A percentile compares a stretch with the other conserved stretches of the same genome.
These are phyloP conservation scores for Alternaria solani DNA, from an alignment of 2,329 filamentous ascomycete genomes.

Conservation along the genomic window DNA sequence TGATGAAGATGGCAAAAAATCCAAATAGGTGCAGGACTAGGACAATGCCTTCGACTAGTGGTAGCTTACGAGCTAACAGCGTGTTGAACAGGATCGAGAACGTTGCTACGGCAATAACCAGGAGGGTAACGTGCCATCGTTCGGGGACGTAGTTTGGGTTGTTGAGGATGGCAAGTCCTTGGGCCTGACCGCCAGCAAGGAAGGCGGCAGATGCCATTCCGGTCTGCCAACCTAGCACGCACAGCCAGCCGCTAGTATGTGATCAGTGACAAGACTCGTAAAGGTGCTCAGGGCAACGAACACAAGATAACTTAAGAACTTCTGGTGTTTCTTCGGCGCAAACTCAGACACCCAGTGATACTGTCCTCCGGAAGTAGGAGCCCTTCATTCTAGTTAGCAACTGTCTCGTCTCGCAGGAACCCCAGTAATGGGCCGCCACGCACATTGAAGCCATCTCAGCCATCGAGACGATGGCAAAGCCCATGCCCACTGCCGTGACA, in stretches of 20 bases:
- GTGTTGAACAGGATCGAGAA: slow-evolving; percentile 56
- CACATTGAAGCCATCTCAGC: slow-evolving; percentile 42
- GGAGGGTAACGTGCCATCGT: slow-evolving; percentile 60
- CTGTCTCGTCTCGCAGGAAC: too few species aligned
- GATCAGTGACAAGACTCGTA: not conserved
- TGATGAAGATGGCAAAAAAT: slow-evolving; percentile 46
- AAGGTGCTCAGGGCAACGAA: not conserved
- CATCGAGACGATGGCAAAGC: slow-evolving; percentile 35
- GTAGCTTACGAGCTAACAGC: slow-evolving; percentile 55
- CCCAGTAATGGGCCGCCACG: too few species aligned
- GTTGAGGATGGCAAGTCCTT: slow-evolving; percentile 51
- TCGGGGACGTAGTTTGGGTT: slow-evolving; percentile 49
- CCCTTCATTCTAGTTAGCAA: not conserved
- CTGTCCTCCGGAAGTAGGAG: slow-evolving; percentile 38
- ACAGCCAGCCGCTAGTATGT: slow-evolving; percentile 50
- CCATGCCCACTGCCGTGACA: slow-evolving; percentile 31
- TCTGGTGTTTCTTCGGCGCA: slow-evolving; percentile 32
- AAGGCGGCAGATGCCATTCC: slow-evolving; percentile 43
- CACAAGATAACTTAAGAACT: slow-evolving; percentile 33
- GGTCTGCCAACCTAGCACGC: slow-evolving; percentile 54
- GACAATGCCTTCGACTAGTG: slow-evolving; percentile 57
- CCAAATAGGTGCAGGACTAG: slow-evolving; percentile 46
- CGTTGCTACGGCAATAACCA: slow-evolving; percentile 55
- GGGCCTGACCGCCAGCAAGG: slow-evolving; percentile 40
- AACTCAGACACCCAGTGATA: slow-evolving; percentile 45